Percentiles rank a stretch among this genome's conserved stretches.
These are phyloP conservation scores for Trametes gibbosa DNA, from an alignment of 768 basidiomycete species.

Conservation along the genomic window DNA sequence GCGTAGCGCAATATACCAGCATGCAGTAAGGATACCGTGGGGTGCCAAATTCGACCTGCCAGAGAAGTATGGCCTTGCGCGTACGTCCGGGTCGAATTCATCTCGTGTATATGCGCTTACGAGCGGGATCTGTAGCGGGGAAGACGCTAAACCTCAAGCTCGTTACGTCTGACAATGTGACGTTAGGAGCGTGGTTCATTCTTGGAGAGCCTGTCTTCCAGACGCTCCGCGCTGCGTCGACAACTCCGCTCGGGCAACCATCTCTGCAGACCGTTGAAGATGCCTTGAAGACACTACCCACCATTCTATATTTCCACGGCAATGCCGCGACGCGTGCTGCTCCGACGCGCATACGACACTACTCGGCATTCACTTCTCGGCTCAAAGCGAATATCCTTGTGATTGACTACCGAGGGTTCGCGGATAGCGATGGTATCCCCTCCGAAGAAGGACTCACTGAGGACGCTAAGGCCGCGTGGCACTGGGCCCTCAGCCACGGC, in stretches of 20 bases:
- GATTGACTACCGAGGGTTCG: conserved; percentile 92
- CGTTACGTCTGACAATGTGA: conserved; percentile 71
- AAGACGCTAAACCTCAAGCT: conserved; percentile 75
- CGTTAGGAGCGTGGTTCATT: conserved; percentile 84
- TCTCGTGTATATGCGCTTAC: not conserved
- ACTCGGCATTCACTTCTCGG: conserved; percentile 62
- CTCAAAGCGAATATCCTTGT: conserved; percentile 74
- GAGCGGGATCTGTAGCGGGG: conserved; percentile 48
- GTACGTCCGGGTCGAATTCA: conserved; percentile 41
- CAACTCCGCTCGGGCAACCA: conserved; percentile 35
- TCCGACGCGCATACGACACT: conserved; percentile 62
- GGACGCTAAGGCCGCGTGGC: conserved; percentile 79
- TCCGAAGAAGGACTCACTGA: conserved; percentile 67
- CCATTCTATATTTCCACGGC: conserved; percentile 91
- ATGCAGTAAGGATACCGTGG: conserved; percentile 62
- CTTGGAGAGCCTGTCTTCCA: conserved; percentile 67
- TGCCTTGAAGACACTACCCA: conserved; percentile 61
- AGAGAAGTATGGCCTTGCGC: conserved; percentile 78
- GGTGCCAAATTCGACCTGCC: conserved; percentile 64
- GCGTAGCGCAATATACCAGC: conserved; percentile 57
- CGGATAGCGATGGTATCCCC: conserved; percentile 78
- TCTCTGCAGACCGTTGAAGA: conserved; percentile 43
- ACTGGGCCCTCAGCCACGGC: conserved; percentile 66
- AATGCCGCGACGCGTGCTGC: conserved; percentile 81
- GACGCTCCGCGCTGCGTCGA: conserved; percentile 37